A percentile compares a stretch with the other conserved stretches of the same genome.
These are phyloP conservation scores for Venturia aucupariae DNA, from an alignment of 2,329 filamentous ascomycete genomes.

Conservation along the genomic window DNA sequence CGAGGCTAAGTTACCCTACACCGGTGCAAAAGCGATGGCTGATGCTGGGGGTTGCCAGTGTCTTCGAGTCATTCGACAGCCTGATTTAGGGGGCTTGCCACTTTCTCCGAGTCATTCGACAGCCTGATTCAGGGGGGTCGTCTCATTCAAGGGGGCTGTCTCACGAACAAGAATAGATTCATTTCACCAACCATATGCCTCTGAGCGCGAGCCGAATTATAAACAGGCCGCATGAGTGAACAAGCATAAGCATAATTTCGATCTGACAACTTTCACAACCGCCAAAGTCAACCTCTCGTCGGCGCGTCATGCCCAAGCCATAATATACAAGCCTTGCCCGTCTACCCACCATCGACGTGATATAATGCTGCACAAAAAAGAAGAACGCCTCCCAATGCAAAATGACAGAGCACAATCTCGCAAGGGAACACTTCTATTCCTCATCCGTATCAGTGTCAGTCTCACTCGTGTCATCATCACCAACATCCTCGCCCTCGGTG, in stretches of 20 bases:
- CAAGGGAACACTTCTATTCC: slow-evolving; percentile 21
- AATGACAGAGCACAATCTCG: too few relatives aligned
- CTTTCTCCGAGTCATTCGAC: too few relatives aligned
- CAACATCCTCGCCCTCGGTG: slow-evolving; percentile 51
- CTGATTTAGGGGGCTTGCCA: too few relatives aligned
- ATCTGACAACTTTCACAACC: not conserved
- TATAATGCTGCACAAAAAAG: slow-evolving; percentile 7
- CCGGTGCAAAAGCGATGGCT: too few relatives aligned
- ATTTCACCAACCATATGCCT: too few relatives aligned
- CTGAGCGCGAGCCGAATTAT: too few relatives aligned
- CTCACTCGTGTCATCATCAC: slow-evolving; percentile 44
- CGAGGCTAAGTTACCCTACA: too few relatives aligned
- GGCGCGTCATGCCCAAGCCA: not conserved
- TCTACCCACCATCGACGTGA: not conserved
- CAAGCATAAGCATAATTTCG: not conserved
- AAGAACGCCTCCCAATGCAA: not conserved
- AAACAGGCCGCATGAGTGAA: not conserved
- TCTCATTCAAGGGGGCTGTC: not conserved
- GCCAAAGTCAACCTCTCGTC: not conserved
- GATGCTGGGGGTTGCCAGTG: too few relatives aligned
- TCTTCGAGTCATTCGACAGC: too few relatives aligned
- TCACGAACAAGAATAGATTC: too few relatives aligned
- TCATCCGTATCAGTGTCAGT: slow-evolving; percentile 35
- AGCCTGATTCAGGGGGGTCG: too few relatives aligned
- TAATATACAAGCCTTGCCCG: not conserved